Percentiles rank a stretch among this genome's conserved stretches.
These are phyloP conservation scores for Marasmius fiardii DNA, from an alignment of 1,284 basidiomycete genomes.

Conservation along the genomic window DNA sequence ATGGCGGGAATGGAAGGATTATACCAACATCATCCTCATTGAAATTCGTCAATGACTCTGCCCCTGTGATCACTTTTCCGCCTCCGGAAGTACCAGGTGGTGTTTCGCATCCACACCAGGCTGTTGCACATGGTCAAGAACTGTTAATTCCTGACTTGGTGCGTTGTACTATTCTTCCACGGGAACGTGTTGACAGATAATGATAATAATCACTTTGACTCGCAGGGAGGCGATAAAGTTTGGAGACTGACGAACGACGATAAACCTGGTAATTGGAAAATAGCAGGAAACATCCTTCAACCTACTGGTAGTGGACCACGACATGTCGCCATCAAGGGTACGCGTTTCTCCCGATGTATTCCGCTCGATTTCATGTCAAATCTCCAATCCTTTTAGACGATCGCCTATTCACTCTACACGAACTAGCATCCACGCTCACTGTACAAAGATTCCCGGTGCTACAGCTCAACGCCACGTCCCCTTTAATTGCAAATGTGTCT, in stretches of 20 bases:
- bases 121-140: constrained; percentile 47
- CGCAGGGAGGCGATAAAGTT: constrained; percentile 66
- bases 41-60: constrained; percentile 35
- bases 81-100: constrained; percentile 31
- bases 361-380: neutral
- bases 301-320: constrained; percentile 64
- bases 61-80: constrained; percentile 52
- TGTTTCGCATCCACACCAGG: constrained; percentile 63
- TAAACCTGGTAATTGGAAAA: constrained; percentile 39
- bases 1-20: constrained; percentile 52
- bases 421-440: constrained; percentile 59
- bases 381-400: too few relatives aligned
- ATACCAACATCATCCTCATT: constrained; percentile 38
- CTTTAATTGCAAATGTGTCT: constrained; percentile 49
- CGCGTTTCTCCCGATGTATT: constrained; percentile 15
- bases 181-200: neutral
- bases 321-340: constrained; percentile 56
- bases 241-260: constrained; percentile 47
- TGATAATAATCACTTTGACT: neutral
- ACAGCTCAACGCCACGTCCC: constrained; percentile 43
- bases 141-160: constrained; percentile 66
- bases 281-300: constrained; percentile 62
- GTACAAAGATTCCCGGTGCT: constrained; percentile 52
- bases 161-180: constrained; percentile 15
- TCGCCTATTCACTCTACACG: constrained; percentile 60